Base-by-base conservation (phyloP, 1,284 basidiomycete genomes). In the Xanthoconium separans region DNA sequence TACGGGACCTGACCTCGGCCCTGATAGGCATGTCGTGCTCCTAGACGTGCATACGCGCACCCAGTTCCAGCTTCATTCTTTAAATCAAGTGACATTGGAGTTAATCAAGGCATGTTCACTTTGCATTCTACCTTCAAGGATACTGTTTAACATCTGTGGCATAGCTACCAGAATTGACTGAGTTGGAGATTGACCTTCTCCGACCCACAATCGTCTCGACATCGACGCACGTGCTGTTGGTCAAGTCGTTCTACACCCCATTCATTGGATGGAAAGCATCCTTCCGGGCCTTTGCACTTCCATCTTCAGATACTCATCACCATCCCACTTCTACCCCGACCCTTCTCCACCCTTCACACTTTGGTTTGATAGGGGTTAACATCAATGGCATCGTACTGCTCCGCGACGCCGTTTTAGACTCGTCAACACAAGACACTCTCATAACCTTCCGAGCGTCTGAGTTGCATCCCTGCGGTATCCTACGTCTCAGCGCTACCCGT, bases 191-290 rank as follows among this genome's bases (percentile, higher is more conserved):
- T 15, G 24, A 10, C 0, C 1, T 24, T 6, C 8, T 20, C 22
- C 7, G 7, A 36, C 34, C 13, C 34, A 36, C 18, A 16, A 47
- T 43, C 18, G 34, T 63, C 39, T 64, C 61, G 16, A 63, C 64
- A 6, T 64, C 61, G 24, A 64, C 61, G 1, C 64, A 63, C 15
- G 34, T 65, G 7, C 7, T 65, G 4, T 22, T 64, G 6, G 40
- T 47, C 3, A n/a, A 12, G n/a, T 62, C 55, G 6, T 47, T 49
- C 27, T 51, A 45, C 37, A 41, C 47, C 8, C 10, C 7, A 20
- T 4, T 29, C 16, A 4, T 22, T 2, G 51, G 59, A 8, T 63
- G 56, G 52, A 11, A n/a, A 30, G 50, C 59, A 3, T 44, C 40
- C 13, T 16, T 65, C n/a, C 41, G 51, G 31, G 61, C 63, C 0